phyloP scores from a whole-genome alignment of 129 eudicot species.

The Flaveria trinervia region DNA sequence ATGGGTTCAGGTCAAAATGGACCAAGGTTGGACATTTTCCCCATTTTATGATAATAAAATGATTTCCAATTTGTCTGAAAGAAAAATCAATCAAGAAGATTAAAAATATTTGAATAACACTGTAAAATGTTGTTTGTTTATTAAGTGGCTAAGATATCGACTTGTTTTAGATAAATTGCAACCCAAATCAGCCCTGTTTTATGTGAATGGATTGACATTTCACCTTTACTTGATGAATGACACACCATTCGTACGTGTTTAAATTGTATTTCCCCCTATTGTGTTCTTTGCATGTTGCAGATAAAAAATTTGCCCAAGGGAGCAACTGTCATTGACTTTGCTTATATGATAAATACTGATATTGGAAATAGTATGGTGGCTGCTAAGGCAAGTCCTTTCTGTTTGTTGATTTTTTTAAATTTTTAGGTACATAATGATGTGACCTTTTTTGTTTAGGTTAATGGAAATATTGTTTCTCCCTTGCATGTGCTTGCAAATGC shows the following conservation, averaged over 20 bases:
- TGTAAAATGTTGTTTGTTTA: no score
- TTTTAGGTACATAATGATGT: neutral
- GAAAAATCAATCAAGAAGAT: neutral
- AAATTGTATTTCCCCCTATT: neutral
- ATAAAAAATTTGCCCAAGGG: conserved; percentile 92
- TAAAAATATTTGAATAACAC: neutral
- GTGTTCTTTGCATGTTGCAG: conserved; percentile 40
- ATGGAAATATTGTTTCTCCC: conserved; percentile 91
- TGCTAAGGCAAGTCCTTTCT: conserved; percentile 65
- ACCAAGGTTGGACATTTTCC: neutral
- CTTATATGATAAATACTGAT: conserved; percentile 94
- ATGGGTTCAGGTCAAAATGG: neutral
- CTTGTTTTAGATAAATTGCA: neutral
- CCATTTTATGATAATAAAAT: neutral
- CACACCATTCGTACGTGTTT: neutral
- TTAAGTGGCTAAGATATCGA: no score
- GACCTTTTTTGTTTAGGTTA: conserved; percentile 59
- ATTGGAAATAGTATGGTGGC: conserved; percentile 97
- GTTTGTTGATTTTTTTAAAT: conserved; percentile 3
- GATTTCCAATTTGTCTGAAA: neutral
- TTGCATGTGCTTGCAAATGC: conserved; percentile 89
- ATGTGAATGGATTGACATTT: neutral
- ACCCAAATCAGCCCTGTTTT: neutral
- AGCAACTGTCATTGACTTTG: conserved; percentile 93
- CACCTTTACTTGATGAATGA: neutral